A percentile compares a stretch with the other conserved stretches of the same genome.
Conservation (phyloP, 2,329 filamentous ascomycete genomes). For the Ascochyta koolunga region DNA sequence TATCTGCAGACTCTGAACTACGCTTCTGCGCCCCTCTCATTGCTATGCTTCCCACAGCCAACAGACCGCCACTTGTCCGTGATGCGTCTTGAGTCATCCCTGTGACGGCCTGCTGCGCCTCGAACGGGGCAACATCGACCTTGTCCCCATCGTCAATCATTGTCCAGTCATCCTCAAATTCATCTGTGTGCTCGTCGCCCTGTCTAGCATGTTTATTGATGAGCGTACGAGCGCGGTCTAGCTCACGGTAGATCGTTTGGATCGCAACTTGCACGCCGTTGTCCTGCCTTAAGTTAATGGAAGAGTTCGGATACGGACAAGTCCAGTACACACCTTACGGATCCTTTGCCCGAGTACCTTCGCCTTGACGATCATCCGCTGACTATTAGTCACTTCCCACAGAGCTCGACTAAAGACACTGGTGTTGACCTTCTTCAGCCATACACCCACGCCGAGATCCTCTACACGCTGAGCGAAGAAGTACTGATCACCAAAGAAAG, state of each 20-base stretch:
- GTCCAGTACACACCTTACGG: slow-evolving; percentile 67
- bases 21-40: slow-evolving; percentile 33
- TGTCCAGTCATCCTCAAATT: slow-evolving; percentile 87
- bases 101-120: slow-evolving; percentile 27
- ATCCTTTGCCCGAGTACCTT: slow-evolving; percentile 83
- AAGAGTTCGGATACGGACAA: slow-evolving; percentile 30
- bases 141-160: slow-evolving; percentile 72
- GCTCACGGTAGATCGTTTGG: slow-evolving; percentile 89
- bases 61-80: slow-evolving; percentile 25
- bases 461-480: slow-evolving; percentile 92
- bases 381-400: slow-evolving; percentile 88
- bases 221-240: slow-evolving; percentile 88
- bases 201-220: slow-evolving; percentile 65
- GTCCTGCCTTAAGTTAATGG: slow-evolving; percentile 63
- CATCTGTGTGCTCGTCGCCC: slow-evolving; percentile 55
- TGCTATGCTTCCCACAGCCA: slow-evolving; percentile 42
- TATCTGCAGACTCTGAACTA: slow-evolving; percentile 27
- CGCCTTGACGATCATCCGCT: slow-evolving; percentile 90
- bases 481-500: slow-evolving; percentile 97
- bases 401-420: slow-evolving; percentile 82
- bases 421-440: slow-evolving; percentile 87
- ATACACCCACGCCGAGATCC: slow-evolving; percentile 90
- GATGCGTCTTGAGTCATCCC: slow-evolving; percentile 33
- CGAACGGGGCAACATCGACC: slow-evolving; percentile 26
- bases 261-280: slow-evolving; percentile 89